Evolutionary conservation across 805 yeast species (phyloP).

Genomic region (Kluyveromyces lactis): DNA sequence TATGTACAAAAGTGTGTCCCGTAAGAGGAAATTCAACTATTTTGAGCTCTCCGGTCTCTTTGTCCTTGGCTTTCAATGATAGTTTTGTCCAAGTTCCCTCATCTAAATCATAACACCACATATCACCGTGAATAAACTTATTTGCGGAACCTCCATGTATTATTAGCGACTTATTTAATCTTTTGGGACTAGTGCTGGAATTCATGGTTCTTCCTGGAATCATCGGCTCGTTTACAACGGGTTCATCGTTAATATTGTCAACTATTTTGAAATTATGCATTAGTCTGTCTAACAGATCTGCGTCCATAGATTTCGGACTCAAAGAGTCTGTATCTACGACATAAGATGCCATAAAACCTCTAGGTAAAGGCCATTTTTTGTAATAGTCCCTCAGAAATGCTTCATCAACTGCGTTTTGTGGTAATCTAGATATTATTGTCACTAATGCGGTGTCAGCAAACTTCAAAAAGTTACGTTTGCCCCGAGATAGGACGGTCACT

Average conservation of each 20-base stretch:
- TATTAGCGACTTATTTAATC: conserved; percentile 15
- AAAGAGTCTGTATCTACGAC: conserved; percentile 15
- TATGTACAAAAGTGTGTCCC: conserved; percentile 22
- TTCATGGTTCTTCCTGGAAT: not conserved
- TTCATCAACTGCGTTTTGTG: conserved; percentile 8
- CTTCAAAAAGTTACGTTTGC: conserved; percentile 29
- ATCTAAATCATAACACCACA: conserved; percentile 43
- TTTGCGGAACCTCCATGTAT: conserved; percentile 35
- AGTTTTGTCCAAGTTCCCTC: conserved; percentile 34
- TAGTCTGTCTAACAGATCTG: conserved; percentile 15
- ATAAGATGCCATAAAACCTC: conserved; percentile 31
- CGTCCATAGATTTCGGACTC: conserved; percentile 9
- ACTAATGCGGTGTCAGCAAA: conserved; percentile 32
- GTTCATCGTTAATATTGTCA: conserved; percentile 12
- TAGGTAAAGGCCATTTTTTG: conserved; percentile 24
- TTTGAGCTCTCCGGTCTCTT: conserved; percentile 10
- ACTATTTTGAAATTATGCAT: conserved; percentile 16
- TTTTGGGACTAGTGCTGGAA: not conserved
- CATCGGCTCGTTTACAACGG: not conserved
- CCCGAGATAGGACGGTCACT: conserved; percentile 29
- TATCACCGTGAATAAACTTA: conserved; percentile 35
- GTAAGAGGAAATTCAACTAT: conserved; percentile 18
- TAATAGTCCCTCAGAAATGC: conserved; percentile 1
- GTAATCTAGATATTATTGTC: conserved; percentile 20
- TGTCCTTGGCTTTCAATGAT: conserved; percentile 10